Percentiles rank a stretch among this genome's conserved stretches.
Conservation (phyloP, 2,329 filamentous ascomycete species). For the Verticillium nubilum region DNA sequence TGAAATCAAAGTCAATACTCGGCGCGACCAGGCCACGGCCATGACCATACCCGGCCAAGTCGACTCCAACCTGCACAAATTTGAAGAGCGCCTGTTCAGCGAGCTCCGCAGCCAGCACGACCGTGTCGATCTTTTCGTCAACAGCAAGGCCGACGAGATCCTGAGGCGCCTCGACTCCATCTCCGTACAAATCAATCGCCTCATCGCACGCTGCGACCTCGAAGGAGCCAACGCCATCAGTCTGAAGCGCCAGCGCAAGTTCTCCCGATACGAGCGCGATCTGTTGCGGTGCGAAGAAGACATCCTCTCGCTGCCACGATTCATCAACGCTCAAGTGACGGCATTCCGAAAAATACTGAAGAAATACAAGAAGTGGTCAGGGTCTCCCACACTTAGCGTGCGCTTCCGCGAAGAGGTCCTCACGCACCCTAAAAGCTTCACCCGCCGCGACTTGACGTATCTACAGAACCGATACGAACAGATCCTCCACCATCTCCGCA, state of each 20-base stretch:
- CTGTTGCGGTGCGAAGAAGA: conserved; percentile 61
- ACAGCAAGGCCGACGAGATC: conserved; percentile 76
- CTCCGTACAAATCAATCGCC: conserved; percentile 39
- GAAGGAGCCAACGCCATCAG: conserved; percentile 23
- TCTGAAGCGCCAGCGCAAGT: conserved; percentile 43
- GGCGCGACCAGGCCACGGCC: conserved; percentile 61
- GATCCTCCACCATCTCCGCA: conserved; percentile 39
- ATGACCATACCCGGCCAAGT: conserved; percentile 70
- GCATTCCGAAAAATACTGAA: conserved; percentile 81
- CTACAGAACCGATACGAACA: conserved; percentile 46
- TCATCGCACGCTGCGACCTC: conserved; percentile 37
- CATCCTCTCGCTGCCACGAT: conserved; percentile 63
- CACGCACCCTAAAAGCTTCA: conserved; percentile 64
- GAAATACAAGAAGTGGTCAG: conserved; percentile 87
- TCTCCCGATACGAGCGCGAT: conserved; percentile 48
- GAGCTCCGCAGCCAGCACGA: conserved; percentile 72
- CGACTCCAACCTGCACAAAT: conserved; percentile 52
- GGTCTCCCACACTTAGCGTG: conserved; percentile 57
- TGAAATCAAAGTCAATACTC: conserved; percentile 76
- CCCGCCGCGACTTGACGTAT: conserved; percentile 56
- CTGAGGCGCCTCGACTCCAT: conserved; percentile 57
- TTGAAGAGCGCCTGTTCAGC: conserved; percentile 66
- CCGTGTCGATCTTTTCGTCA: conserved; percentile 72
- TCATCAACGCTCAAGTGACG: conserved; percentile 66
- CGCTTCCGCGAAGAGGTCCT: conserved; percentile 65